These are phyloP conservation scores for Przewalskia tangutica DNA, from an alignment of 257 asterid species.

Conservation along the genomic window DNA sequence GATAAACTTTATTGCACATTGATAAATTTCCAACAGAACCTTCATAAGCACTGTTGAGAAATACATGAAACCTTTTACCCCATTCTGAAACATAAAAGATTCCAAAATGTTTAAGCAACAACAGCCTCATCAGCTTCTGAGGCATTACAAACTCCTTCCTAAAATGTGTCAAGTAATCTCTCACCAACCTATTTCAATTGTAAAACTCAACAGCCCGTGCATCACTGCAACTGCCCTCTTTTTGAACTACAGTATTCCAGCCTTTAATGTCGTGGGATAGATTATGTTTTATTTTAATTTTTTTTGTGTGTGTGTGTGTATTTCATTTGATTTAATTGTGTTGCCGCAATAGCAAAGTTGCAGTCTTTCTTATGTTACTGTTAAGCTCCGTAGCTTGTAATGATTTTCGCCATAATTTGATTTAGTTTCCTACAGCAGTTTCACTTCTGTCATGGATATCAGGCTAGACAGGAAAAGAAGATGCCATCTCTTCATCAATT, in stretches of 20 bases:
- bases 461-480: not conserved
- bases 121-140: conserved; percentile 85
- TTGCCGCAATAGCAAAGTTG: too few relatives aligned
- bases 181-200: conserved; percentile 67
- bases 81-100: conserved; percentile 92
- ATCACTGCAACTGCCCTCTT: conserved; percentile 84
- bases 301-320: too few relatives aligned
- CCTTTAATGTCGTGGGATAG: conserved; percentile 9
- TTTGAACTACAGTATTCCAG: conserved; percentile 74
- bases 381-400: too few relatives aligned
- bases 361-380: too few relatives aligned
- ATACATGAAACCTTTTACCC: conserved; percentile 86
- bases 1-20: too few relatives aligned
- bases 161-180: conserved; percentile 81
- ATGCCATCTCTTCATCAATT: not conserved
- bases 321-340: too few relatives aligned
- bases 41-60: conserved; percentile 65
- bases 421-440: too few relatives aligned
- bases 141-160: conserved; percentile 87
- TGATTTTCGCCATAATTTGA: too few relatives aligned
- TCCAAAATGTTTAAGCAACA: conserved; percentile 79
- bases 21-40: too few relatives aligned
- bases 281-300: too few relatives aligned
- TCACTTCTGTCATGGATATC: too few relatives aligned
- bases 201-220: conserved; percentile 85